A percentile compares a stretch with the other conserved stretches of the same genome.
Conservation (phyloP, 805 yeast species). For the Saccharomyces mikatae region DNA sequence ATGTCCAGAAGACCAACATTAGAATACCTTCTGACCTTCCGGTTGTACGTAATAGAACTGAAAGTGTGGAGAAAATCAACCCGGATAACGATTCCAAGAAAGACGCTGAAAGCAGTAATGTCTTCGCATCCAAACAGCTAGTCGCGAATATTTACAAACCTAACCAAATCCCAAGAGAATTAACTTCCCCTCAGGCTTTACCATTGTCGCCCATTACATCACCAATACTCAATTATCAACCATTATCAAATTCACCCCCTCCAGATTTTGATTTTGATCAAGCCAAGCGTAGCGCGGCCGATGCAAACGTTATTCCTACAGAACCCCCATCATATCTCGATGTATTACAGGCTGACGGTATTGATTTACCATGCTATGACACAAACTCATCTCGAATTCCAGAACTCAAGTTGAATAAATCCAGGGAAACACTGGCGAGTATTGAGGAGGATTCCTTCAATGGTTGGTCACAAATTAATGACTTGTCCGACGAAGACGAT, state of each 20-base stretch:
- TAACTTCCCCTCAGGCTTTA: conserved; percentile 56
- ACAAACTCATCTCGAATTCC: conserved; percentile 2
- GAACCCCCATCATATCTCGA: conserved; percentile 11
- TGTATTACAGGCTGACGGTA: conserved; percentile 7
- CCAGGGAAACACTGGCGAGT: conserved; percentile 9
- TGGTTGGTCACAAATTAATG: not conserved
- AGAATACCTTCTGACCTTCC: conserved; percentile 6
- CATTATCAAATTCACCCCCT: conserved; percentile 36
- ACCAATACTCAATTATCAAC: conserved; percentile 34
- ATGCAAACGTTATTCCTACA: conserved; percentile 1
- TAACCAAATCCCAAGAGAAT: conserved; percentile 34
- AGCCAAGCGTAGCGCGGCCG: not conserved
- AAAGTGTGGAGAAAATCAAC: not conserved
- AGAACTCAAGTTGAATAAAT: conserved; percentile 7
- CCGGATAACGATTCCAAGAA: not conserved
- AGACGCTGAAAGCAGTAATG: not conserved
- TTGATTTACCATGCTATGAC: not conserved
- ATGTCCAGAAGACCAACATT: conserved; percentile 40
- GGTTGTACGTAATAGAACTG: not conserved
- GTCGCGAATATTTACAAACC: conserved; percentile 54
- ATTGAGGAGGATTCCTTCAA: not conserved
- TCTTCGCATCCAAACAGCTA: conserved; percentile 25
- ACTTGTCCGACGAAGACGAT: conserved; percentile 1
- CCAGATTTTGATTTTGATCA: conserved; percentile 7
- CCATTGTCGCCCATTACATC: conserved; percentile 46